phyloP scores from a whole-genome alignment of 176 grass and related monocot species.

The Eragrostis curvula region DNA sequence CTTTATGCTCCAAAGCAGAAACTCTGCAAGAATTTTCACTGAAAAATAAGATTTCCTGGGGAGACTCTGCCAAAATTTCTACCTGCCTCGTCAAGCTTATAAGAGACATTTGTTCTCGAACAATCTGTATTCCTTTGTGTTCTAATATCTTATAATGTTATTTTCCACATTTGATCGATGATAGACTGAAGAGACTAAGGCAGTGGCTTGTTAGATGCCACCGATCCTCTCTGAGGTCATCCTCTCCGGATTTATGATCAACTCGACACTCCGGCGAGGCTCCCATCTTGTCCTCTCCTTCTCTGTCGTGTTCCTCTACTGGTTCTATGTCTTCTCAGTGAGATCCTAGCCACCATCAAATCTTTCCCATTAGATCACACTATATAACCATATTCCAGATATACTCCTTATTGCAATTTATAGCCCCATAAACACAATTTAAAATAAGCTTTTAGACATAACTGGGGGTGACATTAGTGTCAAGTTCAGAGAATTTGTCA shows the following conservation, averaged over 20 bases:
- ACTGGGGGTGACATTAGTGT: neutral
- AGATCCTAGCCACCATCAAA: conserved; percentile 9
- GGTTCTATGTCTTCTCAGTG: conserved; percentile 91
- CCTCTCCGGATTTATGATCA: conserved; percentile 67
- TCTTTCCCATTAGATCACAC: neutral
- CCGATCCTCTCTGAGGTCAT: conserved; percentile 59
- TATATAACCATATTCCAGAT: neutral
- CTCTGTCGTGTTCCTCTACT: conserved; percentile 92
- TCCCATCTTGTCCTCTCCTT: conserved; percentile 90
- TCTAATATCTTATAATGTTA: neutral
- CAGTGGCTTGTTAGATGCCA: conserved; percentile 51
- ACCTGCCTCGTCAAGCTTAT: neutral
- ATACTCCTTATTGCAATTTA: conserved; percentile 19
- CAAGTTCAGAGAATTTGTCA: neutral
- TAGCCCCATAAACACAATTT: neutral
- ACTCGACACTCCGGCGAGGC: conserved; percentile 61
- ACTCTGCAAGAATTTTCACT: neutral
- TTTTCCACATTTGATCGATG: neutral
- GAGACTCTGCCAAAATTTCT: conserved; percentile 22
- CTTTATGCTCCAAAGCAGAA: neutral
- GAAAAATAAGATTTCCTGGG: conserved; percentile 3
- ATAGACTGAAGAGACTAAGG: conserved; percentile 29
- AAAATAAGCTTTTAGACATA: conserved; percentile 2
- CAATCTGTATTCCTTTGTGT: neutral
- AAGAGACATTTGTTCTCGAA: neutral